Evolutionary conservation across 1,284 basidiomycete genomes (phyloP), one percentile per base, ranked within the genome.

Genomic region (Sphagnurus paluster): DNA sequence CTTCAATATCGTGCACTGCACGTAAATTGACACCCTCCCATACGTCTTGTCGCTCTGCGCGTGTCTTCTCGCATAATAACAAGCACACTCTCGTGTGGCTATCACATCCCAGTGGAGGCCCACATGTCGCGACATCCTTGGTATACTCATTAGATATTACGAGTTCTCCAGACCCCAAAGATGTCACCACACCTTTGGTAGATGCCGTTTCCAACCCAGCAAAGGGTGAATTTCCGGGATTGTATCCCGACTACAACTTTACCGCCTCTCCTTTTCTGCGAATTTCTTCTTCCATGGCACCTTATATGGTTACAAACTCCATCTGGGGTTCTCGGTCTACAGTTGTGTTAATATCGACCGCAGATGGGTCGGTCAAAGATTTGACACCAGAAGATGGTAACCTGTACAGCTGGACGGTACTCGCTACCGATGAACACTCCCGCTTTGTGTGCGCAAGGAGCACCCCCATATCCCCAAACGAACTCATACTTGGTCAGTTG

Each of bases 11-110:
- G 11, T 68, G 58, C 45, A 48, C 51, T 8, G 50, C 58, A 6
- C 52, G 54, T 20, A 74, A 72, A 52, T 56, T 84, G 17, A 77
- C 76, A 0, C 53, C 69, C 0, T 44, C 65, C 0, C 59, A 68
- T n/a, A 56, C 69, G 0, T 77, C 80, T 1, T 78, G 74, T 44
- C 76, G 84, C 7, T 85, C 82, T 1, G 79, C 85, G 0, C 76
- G 80, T 6, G 57, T 79, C 36, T 39, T 74, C 40, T 50, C 45
- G 3, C 42, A 54, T 38, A 21, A 60, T 23, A 57, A 50, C 17
- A 52, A 51, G 20, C 60, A 58, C 2, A 63, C 46, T 56, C 49
- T 84, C 2, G 60, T 83, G 30, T 88, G 79, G 76, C 53, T 88
- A 14, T 74, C 81, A 8, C 76, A 75, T 53, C 59, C 68, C 3